Conservation (phyloP, 768 basidiomycete genomes). For the Boletus edulis region DNA sequence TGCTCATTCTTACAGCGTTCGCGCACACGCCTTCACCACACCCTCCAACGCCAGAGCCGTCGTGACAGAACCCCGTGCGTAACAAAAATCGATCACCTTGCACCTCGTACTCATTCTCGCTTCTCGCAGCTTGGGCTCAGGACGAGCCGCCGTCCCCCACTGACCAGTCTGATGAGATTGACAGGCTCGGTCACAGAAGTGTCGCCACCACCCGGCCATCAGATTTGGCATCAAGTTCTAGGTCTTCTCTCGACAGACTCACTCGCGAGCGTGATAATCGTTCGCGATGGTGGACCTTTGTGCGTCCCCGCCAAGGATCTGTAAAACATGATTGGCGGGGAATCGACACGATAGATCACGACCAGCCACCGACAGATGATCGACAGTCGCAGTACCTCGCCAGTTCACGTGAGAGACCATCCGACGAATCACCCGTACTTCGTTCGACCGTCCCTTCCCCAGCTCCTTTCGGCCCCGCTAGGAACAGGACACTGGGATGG, state of each 20-base stretch:
- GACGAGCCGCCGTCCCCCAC: conserved; percentile 80
- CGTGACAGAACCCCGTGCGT: conserved; percentile 68
- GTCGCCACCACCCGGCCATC: conserved; percentile 43
- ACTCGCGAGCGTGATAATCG: conserved; percentile 31
- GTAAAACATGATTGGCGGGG: conserved; percentile 4
- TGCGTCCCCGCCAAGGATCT: conserved; percentile 47
- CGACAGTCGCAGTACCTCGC: conserved; percentile 14
- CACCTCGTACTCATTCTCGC: background rate
- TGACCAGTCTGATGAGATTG: conserved; percentile 39
- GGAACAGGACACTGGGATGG: conserved; percentile 61
- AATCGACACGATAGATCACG: background rate
- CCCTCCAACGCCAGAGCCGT: conserved; percentile 52
- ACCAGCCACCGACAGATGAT: conserved; percentile 9
- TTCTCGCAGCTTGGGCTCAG: conserved; percentile 68
- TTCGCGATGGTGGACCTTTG: conserved; percentile 77
- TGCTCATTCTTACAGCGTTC: conserved; percentile 29
- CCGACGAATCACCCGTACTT: conserved; percentile 19
- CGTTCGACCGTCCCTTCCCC: conserved; percentile 27
- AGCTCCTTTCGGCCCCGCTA: conserved; percentile 49
- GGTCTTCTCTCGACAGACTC: conserved; percentile 38
- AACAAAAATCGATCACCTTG: background rate
- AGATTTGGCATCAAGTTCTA: conserved; percentile 49
- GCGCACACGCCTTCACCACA: conserved; percentile 18
- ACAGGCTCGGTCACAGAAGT: conserved; percentile 28
- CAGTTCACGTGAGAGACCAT: conserved; percentile 15